Conservation (phyloP, 306 rosid genomes). For the Rosa rugosa region DNA sequence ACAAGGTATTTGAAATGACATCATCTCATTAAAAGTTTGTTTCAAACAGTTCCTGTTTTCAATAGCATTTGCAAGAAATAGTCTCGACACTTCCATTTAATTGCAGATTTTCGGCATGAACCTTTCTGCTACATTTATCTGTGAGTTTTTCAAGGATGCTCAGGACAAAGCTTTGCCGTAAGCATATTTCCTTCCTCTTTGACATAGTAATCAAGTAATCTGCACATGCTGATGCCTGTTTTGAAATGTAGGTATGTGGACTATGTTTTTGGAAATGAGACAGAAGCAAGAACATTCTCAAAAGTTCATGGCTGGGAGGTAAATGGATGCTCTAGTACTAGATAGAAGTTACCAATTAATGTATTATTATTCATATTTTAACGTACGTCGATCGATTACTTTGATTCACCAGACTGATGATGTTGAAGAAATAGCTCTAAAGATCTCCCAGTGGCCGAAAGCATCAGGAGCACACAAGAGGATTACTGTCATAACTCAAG, state of each 20-base stretch:
- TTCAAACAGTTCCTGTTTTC: not conserved
- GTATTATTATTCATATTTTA: not conserved
- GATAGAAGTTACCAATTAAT: not conserved
- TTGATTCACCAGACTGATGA: slow-evolving; percentile 58
- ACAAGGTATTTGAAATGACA: slow-evolving; percentile 54
- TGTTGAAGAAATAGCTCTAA: slow-evolving; percentile 80
- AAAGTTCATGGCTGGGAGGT: slow-evolving; percentile 95
- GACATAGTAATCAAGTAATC: not conserved
- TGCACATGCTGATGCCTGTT: slow-evolving; percentile 3
- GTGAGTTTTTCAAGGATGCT: slow-evolving; percentile 86
- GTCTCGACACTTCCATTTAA: slow-evolving; percentile 1
- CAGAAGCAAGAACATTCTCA: slow-evolving; percentile 87
- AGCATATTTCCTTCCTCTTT: slow-evolving; percentile 2
- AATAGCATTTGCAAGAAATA: not conserved
- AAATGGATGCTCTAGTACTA: not conserved
- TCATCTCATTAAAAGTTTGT: not conserved
- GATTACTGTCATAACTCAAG: slow-evolving; percentile 85
- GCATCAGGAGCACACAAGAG: slow-evolving; percentile 83
- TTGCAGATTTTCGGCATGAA: slow-evolving; percentile 77
- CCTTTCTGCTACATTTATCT: slow-evolving; percentile 94
- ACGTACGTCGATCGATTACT: not conserved
- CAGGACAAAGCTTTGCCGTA: slow-evolving; percentile 77
- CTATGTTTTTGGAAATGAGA: slow-evolving; percentile 83
- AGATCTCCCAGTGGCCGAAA: slow-evolving; percentile 82
- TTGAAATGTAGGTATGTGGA: slow-evolving; percentile 66